A percentile compares a stretch with the other conserved stretches of the same genome.
Conservation (phyloP, 2,329 filamentous ascomycete species). For the Ceratocystis papillata region DNA sequence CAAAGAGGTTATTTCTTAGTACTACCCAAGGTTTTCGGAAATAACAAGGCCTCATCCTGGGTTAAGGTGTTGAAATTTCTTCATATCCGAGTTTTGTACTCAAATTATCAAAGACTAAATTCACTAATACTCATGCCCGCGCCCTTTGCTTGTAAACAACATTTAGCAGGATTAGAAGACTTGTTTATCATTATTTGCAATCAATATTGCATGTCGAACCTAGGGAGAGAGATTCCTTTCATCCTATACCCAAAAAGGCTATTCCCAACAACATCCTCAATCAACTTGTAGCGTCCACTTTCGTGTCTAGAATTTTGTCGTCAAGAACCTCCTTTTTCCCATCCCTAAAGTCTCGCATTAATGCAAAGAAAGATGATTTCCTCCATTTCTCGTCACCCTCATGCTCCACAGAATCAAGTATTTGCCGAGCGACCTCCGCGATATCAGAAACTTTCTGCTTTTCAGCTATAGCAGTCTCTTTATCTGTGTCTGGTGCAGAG, state of each 20-base stretch:
- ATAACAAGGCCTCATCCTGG: neutral
- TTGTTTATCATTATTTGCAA: neutral
- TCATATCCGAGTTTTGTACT: too few relatives aligned
- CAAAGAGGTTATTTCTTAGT: neutral
- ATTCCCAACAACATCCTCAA: neutral
- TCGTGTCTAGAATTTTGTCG: slow-evolving; percentile 34
- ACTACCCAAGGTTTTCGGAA: neutral
- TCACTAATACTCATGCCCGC: neutral
- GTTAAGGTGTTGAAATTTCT: neutral
- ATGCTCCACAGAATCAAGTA: slow-evolving; percentile 37
- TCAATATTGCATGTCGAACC: neutral
- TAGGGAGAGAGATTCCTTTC: neutral
- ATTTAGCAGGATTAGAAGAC: neutral
- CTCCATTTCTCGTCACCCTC: slow-evolving; percentile 40
- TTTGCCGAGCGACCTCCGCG: slow-evolving; percentile 36
- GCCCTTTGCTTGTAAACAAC: neutral
- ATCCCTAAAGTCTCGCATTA: slow-evolving; percentile 39
- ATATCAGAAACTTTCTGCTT: slow-evolving; percentile 32
- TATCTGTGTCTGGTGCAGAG: slow-evolving; percentile 24
- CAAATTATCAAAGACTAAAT: neutral
- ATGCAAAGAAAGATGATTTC: slow-evolving; percentile 37
- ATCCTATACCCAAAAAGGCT: neutral
- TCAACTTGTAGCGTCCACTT: neutral
- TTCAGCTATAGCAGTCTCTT: slow-evolving; percentile 24
- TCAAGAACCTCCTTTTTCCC: slow-evolving; percentile 37